Base-by-base conservation (phyloP, 306 rosid species). In the Alnus glutinosa region DNA sequence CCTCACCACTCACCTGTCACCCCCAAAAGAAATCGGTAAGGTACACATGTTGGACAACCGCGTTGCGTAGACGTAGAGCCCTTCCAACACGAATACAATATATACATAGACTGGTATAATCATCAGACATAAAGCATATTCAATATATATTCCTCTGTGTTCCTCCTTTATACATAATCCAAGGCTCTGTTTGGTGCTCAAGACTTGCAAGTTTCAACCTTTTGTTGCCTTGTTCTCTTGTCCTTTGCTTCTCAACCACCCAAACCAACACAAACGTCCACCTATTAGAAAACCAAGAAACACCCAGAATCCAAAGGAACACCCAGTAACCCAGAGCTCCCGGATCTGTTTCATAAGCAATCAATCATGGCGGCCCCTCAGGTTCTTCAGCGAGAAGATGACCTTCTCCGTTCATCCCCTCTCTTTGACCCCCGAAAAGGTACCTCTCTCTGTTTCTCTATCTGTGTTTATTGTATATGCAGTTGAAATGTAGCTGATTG, bases 291-390 rank as follows among this genome's bases (percentile, higher is more conserved):
- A 42, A 42, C 7, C 46, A 42, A 42, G 14, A 9, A 49, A 49
- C 10, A 49, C 51, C 51, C 12, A 10, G 12, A 48, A 48, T 7
- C 12, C 1, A 8, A 48, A 48, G 51, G 12, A 81, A 42, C 74
- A 39, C 75, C 82, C 52, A 12, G 28, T 37, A 54, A 4, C 37
- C 44, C 47, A n/a, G 30, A 64, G 55, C 55, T 50, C 70, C 23
- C 55, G 76, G 81, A 87, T 79, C 86, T 50, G 23, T 59, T 70
- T 3, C 46, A 1, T 7, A 32, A 59, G 32, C 66, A 62, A 32
- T 68, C 75, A 79, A 83, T 75, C 87, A 90, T 90, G 94, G 90
- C 86, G 55, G 83, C 87, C 28, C 76, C 87, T 15, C 84, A 81
- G 28, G 74, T 86, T 80, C 90, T 90, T 79, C 79, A 63, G 79